Conservation (phyloP, 108 stramenopile species). For the Conticribra guillardii region DNA sequence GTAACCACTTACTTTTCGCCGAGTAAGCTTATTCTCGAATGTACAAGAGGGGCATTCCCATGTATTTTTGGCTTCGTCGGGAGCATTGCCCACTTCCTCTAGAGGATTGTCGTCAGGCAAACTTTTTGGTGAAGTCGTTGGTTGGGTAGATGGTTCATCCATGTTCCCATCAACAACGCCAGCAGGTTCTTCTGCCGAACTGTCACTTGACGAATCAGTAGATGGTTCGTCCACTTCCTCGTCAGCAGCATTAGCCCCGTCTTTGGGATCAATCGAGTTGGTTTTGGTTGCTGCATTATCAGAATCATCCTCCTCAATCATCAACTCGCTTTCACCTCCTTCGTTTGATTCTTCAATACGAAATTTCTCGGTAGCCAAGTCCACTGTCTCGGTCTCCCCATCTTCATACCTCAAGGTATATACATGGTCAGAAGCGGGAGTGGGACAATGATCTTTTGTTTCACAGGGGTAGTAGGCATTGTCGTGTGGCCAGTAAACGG, state of each 20-base stretch:
- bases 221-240: too few species aligned
- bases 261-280: background rate
- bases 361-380: background rate
- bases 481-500: background rate
- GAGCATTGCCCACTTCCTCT: too few species aligned
- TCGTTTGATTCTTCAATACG: background rate
- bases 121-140: too few species aligned
- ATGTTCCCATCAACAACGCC: too few species aligned
- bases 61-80: constrained; percentile 4
- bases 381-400: background rate
- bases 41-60: constrained; percentile 67
- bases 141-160: too few species aligned
- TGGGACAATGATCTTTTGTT: background rate
- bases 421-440: background rate
- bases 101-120: too few species aligned
- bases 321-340: background rate
- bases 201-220: too few species aligned
- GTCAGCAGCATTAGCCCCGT: too few species aligned
- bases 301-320: background rate
- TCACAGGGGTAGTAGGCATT: background rate
- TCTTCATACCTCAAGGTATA: background rate
- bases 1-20: too few species aligned
- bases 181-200: too few species aligned
- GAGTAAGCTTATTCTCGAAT: constrained; percentile 49
- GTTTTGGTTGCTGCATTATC: background rate